phyloP scores from a whole-genome alignment of 164 flowering plant species.

The Cinnamomum micranthum region DNA sequence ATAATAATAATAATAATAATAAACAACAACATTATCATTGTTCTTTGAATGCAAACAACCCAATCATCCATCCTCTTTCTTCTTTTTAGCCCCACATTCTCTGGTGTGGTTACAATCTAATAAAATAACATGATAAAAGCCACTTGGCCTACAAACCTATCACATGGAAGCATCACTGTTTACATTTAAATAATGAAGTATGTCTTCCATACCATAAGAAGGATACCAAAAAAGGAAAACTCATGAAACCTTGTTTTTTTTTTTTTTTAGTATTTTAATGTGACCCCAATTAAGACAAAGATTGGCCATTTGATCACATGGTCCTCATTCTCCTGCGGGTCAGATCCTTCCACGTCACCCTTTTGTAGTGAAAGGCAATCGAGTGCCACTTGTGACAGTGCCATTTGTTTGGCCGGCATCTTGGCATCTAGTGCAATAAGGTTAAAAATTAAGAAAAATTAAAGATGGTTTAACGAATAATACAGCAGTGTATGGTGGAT shows the following conservation, averaged over 20 bases:
- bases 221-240: not conserved
- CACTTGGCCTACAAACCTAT: not conserved
- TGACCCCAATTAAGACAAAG: not conserved
- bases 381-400: not conserved
- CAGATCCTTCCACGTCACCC: constrained; percentile 1
- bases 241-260: not conserved
- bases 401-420: not conserved
- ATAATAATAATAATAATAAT: no score
- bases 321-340: not conserved
- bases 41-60: not conserved
- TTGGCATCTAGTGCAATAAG: not conserved
- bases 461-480: not conserved
- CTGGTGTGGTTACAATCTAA: no score
- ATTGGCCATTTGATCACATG: not conserved
- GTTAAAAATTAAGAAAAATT: no score
- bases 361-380: not conserved
- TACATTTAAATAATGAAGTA: not conserved
- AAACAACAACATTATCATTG: no score
- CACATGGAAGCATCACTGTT: not conserved
- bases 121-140: no score
- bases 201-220: not conserved
- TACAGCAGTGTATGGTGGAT: not conserved
- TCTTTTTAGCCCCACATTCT: not conserved
- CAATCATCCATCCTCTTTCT: not conserved
- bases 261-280: not conserved